phyloP scores from a whole-genome alignment of 345 rosid genomes.

The Rhizophora mangle region DNA sequence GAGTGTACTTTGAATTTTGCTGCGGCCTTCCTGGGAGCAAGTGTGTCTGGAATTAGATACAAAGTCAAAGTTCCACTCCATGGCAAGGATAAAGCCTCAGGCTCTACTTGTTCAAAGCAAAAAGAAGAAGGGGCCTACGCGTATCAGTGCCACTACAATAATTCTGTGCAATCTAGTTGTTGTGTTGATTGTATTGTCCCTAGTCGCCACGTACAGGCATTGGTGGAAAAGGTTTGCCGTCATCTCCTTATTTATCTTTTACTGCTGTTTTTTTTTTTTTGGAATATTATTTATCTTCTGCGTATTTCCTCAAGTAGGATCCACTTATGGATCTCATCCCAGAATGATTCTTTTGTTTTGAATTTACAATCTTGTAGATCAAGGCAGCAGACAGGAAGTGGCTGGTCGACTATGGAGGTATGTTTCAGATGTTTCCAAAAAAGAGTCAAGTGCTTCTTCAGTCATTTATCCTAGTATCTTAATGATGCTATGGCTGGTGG shows the following conservation, averaged over 20 bases:
- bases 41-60: not conserved
- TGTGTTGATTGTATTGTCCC: conserved; percentile 41
- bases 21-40: not conserved
- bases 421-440: not conserved
- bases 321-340: not conserved
- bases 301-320: not conserved
- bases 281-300: not conserved
- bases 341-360: conserved; percentile 14
- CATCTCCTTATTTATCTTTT: not conserved
- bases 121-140: conserved; percentile 71
- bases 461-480: not conserved
- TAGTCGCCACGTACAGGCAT: conserved; percentile 55
- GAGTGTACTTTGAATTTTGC: conserved; percentile 4
- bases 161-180: conserved; percentile 46
- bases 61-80: conserved; percentile 17
- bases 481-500: not conserved
- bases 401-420: conserved; percentile 44
- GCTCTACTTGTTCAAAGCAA: conserved; percentile 74
- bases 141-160: conserved; percentile 52
- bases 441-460: not conserved
- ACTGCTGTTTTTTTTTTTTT: not conserved
- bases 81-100: conserved; percentile 90
- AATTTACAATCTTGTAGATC: conserved; percentile 32
- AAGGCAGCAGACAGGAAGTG: conserved; percentile 28
- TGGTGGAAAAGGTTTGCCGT: conserved; percentile 58